Conservation (phyloP, 257 asterid species). For the Jasminum sambac region DNA sequence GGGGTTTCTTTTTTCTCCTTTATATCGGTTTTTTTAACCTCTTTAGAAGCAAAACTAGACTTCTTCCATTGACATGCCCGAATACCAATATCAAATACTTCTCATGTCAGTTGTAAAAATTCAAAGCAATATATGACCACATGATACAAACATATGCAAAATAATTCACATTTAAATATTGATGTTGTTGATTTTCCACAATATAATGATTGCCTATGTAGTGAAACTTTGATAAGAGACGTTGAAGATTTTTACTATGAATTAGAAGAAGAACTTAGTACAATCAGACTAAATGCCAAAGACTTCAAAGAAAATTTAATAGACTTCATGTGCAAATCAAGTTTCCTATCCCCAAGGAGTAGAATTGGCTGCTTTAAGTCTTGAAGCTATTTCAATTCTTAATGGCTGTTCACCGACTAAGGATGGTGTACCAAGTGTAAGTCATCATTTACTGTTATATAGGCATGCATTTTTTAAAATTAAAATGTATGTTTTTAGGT, state of each 20-base stretch:
- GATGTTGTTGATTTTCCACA: constrained; percentile 52
- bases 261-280: constrained; percentile 33
- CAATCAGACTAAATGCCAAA: constrained; percentile 27
- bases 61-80: constrained; percentile 33
- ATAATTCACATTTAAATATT: constrained; percentile 47
- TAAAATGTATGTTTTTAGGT: background rate
- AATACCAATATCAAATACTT: constrained; percentile 11
- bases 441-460: constrained; percentile 21
- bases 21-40: constrained; percentile 30
- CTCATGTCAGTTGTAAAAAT: background rate
- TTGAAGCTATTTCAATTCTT: constrained; percentile 25
- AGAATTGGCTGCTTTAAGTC: constrained; percentile 30
- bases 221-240: constrained; percentile 26
- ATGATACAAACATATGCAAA: constrained; percentile 1
- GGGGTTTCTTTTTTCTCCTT: background rate
- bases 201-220: constrained; percentile 29
- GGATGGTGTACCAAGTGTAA: constrained; percentile 51
- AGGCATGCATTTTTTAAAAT: background rate
- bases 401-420: constrained; percentile 23
- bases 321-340: constrained; percentile 7
- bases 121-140: background rate
- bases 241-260: constrained; percentile 37
- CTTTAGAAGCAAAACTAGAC: constrained; percentile 18
- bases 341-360: background rate
- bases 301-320: constrained; percentile 19